Base-by-base conservation (phyloP, 2,329 filamentous ascomycete genomes). In the Septoria linicola region DNA sequence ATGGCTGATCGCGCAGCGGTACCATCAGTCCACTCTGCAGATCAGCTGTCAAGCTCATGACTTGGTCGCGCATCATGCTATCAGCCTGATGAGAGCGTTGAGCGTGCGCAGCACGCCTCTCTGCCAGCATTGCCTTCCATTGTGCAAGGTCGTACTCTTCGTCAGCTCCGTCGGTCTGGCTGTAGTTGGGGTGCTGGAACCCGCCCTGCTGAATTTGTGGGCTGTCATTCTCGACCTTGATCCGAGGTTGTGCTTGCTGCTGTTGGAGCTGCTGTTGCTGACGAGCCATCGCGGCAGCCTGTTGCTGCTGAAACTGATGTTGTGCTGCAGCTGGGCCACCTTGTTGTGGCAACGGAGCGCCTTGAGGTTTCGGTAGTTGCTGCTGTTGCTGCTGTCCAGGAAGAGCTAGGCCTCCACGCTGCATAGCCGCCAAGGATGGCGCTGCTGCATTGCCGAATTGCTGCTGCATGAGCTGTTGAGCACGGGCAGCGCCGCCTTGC, bases 21-120 rank as follows among this genome's bases (percentile, higher is more conserved):
- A 90, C 68, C 85, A 91, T 89, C 51, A 91, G 72, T 6, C 88
- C 88, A 41, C 83, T 88, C 66, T 91, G 85, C 75, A 89, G 85
- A 58, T 76, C 75, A 66, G 80, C 82, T 7, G 84, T 84, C 59
- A 80, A 78, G 39, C 81, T 79, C 46, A 82, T 77, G 54, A 91
- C 82, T 60, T 85, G 82, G 44, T 79, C 75, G 59, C 87, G 85
- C 61, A 92, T 80, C 65, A 87, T 73, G 39, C 76, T 73, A 64
- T 92, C 87, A 54, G 89, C 72, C 79, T 78, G 71, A 77, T 80
- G 23, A 72, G 72, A 41, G 76, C 72, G 57, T 35, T 70, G 64
- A 10, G 80, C 76, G 5, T 80, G 82, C 31, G 77, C 70, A 3
- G 76, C 73, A 51, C 77, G 75, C 36, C 79, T 75, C 56, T 78